phyloP scores from a whole-genome alignment of 1,139 yeast species.

The Lodderomyces orthopsilosis region DNA sequence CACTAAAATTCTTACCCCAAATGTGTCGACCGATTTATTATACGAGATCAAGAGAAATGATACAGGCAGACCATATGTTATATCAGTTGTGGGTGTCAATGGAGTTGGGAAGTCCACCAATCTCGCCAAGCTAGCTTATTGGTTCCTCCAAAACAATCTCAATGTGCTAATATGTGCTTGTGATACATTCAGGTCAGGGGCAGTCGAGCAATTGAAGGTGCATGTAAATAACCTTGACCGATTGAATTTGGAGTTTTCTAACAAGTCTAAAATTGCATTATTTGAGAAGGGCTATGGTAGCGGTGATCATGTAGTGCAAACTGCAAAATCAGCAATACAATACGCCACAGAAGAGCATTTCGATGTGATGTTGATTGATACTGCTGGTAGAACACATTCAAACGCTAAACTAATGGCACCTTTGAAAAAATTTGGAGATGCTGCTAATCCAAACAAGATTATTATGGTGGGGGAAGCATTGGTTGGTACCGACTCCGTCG shows the following conservation, averaged over 20 bases:
- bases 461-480: conserved; percentile 99
- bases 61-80: conserved; percentile 72
- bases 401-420: conserved; percentile 96
- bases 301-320: conserved; percentile 86
- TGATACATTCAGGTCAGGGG: conserved; percentile 97
- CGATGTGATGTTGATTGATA: conserved; percentile 90
- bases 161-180: conserved; percentile 92
- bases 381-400: conserved; percentile 97
- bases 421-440: conserved; percentile 88
- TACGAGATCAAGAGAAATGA: conserved; percentile 64
- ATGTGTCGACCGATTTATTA: conserved; percentile 82
- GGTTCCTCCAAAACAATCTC: conserved; percentile 88
- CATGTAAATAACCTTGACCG: conserved; percentile 83
- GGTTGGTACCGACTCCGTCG: conserved; percentile 96
- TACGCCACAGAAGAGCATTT: conserved; percentile 54
- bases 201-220: conserved; percentile 92
- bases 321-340: conserved; percentile 91
- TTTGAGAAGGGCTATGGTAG: conserved; percentile 97
- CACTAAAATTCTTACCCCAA: conserved; percentile 84
- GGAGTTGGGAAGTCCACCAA: conserved; percentile 98
- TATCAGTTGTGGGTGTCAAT: conserved; percentile 95
- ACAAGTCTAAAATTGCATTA: conserved; percentile 62
- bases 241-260: conserved; percentile 29
- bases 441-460: conserved; percentile 93
- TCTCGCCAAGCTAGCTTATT: conserved; percentile 88